These are phyloP conservation scores for Claviceps sp. DNA, from an alignment of 2,329 filamentous ascomycete genomes.

Conservation along the genomic window DNA sequence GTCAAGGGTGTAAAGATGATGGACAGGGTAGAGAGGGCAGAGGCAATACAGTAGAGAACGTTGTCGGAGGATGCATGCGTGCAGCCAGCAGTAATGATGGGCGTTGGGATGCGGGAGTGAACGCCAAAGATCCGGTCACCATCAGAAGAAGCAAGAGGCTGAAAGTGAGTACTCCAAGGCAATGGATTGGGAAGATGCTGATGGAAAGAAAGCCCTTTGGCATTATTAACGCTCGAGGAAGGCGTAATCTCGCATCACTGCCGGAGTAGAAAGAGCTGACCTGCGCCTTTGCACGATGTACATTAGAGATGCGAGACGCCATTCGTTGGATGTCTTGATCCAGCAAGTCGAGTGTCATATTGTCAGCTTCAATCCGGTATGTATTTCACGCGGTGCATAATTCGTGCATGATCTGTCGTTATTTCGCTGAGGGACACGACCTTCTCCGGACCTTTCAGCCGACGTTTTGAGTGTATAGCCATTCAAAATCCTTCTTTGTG, in stretches of 20 bases:
- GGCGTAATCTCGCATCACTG: background rate
- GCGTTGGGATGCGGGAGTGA: background rate
- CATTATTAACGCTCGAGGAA: background rate
- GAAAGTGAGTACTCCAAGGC: background rate
- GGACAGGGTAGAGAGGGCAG: background rate
- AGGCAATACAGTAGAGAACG: background rate
- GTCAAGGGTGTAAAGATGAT: background rate
- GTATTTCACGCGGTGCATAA: too few species aligned
- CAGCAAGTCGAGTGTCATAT: too few species aligned
- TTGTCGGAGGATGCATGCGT: background rate
- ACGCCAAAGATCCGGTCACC: background rate
- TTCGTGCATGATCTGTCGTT: too few species aligned
- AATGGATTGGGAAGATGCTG: background rate
- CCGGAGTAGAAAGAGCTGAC: background rate
- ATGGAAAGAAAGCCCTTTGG: background rate
- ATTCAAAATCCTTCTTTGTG: too few species aligned
- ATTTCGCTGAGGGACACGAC: too few species aligned
- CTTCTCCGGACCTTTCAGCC: too few species aligned
- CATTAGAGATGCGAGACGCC: too few species aligned
- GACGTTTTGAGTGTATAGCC: too few species aligned
- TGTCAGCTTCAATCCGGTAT: too few species aligned
- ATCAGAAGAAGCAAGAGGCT: background rate
- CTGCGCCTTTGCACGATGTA: background rate
- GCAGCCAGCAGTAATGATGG: background rate
- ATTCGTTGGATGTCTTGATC: too few species aligned